Evolutionary conservation across 2,329 filamentous ascomycete genomes (phyloP).

Genomic region (Scedosporium boydii): DNA sequence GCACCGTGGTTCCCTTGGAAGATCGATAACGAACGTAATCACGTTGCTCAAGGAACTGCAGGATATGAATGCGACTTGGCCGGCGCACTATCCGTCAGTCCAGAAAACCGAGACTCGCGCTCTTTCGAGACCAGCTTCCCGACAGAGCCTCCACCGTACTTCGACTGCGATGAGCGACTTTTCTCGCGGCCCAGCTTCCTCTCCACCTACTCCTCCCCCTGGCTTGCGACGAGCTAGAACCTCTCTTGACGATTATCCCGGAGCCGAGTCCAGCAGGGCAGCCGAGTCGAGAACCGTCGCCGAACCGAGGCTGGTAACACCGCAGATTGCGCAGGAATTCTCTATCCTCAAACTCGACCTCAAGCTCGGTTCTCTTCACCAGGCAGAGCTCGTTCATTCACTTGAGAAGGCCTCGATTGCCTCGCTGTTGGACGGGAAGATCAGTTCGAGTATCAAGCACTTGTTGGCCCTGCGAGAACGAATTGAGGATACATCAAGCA

Average conservation of each 20-base stretch:
- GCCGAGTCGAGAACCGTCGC: conserved; percentile 50
- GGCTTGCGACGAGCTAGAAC: conserved; percentile 22
- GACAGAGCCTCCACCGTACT: conserved; percentile 55
- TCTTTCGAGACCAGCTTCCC: conserved; percentile 27
- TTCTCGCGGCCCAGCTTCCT: conserved; percentile 46
- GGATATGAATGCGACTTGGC: conserved; percentile 85
- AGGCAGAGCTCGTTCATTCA: conserved; percentile 87
- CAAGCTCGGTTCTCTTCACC: conserved; percentile 77
- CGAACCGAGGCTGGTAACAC: conserved; percentile 79
- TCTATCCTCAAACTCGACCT: conserved; percentile 91
- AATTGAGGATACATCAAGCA: conserved; percentile 95
- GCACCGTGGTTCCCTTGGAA: conserved; percentile 77
- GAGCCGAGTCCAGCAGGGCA: conserved; percentile 63
- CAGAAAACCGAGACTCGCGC: conserved; percentile 42
- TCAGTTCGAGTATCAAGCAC: conserved; percentile 87
- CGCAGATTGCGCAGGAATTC: conserved; percentile 91
- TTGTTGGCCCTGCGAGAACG: conserved; percentile 77
- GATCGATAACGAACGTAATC: conserved; percentile 78
- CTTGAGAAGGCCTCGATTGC: conserved; percentile 88
- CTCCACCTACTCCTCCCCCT: conserved; percentile 5
- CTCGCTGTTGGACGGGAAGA: conserved; percentile 84
- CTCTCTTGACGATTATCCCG: conserved; percentile 21
- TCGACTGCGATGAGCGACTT: conserved; percentile 52
- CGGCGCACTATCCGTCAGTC: conserved; percentile 86
- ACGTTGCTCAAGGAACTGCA: conserved; percentile 77